These are phyloP conservation scores for Penicillium sp. DNA, from an alignment of 2,329 filamentous ascomycete species.

Conservation along the genomic window DNA sequence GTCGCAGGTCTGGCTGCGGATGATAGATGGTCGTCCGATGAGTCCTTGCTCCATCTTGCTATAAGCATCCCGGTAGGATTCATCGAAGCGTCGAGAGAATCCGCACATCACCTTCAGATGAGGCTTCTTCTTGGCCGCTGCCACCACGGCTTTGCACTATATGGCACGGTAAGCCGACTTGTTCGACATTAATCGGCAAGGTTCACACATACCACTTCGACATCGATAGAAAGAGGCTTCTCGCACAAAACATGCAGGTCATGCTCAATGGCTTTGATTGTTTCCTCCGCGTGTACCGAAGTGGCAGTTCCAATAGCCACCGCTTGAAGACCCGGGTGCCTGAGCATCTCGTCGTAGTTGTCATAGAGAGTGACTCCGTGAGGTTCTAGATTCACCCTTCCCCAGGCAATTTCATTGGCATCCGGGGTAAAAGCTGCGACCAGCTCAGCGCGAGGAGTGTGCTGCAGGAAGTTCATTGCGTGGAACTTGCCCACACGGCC, in stretches of 20 bases:
- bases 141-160: constrained; percentile 59
- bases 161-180: neutral
- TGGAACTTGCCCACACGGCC: constrained; percentile 51
- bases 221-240: constrained; percentile 52
- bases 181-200: neutral
- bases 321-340: constrained; percentile 53
- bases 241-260: constrained; percentile 57
- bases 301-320: constrained; percentile 56
- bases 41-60: constrained; percentile 52
- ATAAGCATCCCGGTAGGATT: constrained; percentile 61
- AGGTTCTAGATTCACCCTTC: constrained; percentile 48
- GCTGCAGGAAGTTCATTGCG: constrained; percentile 47
- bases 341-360: constrained; percentile 55
- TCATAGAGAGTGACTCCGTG: constrained; percentile 52
- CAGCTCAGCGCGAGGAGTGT: constrained; percentile 47
- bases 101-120: constrained; percentile 65
- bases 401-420: constrained; percentile 48
- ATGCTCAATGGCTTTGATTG: constrained; percentile 54
- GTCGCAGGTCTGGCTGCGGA: constrained; percentile 65
- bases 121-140: constrained; percentile 54
- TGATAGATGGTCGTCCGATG: constrained; percentile 60
- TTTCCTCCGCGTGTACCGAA: constrained; percentile 54
- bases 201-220: constrained; percentile 52
- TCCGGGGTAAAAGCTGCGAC: constrained; percentile 49
- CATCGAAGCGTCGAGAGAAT: constrained; percentile 66